These are phyloP conservation scores for Santalum album DNA, from an alignment of 164 flowering plant species.

Conservation along the genomic window DNA sequence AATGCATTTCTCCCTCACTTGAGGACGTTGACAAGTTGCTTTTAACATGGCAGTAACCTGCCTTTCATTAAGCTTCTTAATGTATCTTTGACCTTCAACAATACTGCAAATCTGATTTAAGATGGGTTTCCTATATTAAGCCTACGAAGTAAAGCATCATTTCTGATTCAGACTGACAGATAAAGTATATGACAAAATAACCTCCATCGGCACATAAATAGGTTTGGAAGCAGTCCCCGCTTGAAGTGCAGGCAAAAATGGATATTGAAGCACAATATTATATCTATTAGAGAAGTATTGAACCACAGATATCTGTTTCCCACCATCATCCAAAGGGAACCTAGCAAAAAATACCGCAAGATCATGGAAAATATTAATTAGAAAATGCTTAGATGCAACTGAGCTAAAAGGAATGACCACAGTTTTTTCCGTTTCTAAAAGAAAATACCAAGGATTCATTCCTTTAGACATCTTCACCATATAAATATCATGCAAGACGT, in stretches of 20 bases:
- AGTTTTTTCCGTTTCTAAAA: no score
- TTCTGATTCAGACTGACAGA: not conserved
- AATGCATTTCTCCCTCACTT: slow-evolving; percentile 26
- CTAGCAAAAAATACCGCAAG: no score
- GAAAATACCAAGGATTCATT: no score
- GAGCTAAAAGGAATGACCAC: no score
- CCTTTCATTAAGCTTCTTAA: slow-evolving; percentile 52
- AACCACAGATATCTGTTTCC: slow-evolving; percentile 9
- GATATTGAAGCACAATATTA: slow-evolving; percentile 2
- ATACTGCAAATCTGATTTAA: slow-evolving; percentile 46
- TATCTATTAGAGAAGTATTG: slow-evolving; percentile 23
- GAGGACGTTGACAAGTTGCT: slow-evolving; percentile 66
- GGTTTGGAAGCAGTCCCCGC: slow-evolving; percentile 25
- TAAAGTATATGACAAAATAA: not conserved
- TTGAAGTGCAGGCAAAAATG: slow-evolving; percentile 24
- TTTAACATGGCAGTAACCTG: slow-evolving; percentile 52
- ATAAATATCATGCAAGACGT: no score
- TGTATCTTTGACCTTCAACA: slow-evolving; percentile 49
- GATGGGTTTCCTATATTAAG: no score
- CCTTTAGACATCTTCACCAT: no score
- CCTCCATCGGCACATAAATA: slow-evolving; percentile 13
- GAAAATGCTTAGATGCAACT: no score
- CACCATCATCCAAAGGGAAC: slow-evolving; percentile 1
- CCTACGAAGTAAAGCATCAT: not conserved
- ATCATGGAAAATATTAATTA: not conserved